Conservation (phyloP, 2,329 filamentous ascomycete genomes). For the Cordyceps farinosa region DNA sequence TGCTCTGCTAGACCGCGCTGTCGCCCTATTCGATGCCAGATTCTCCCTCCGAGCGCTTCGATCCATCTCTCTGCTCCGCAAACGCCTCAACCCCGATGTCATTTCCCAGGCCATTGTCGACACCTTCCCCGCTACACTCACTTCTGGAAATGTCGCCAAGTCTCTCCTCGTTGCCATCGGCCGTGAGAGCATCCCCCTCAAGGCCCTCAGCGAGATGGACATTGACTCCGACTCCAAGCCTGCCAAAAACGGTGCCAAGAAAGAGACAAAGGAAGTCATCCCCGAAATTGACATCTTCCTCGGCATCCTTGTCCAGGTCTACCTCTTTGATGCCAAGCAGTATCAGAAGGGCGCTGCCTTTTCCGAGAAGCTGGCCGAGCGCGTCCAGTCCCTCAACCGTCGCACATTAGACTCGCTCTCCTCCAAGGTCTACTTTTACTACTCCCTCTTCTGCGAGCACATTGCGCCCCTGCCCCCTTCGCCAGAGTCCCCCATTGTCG, state of each 20-base stretch:
- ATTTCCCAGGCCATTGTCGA: slow-evolving; percentile 77
- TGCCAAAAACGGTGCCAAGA: slow-evolving; percentile 56
- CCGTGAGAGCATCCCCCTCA: slow-evolving; percentile 62
- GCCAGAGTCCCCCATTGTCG: slow-evolving; percentile 79
- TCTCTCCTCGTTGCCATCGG: slow-evolving; percentile 68
- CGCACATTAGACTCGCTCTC: slow-evolving; percentile 90
- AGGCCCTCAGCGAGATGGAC: slow-evolving; percentile 65
- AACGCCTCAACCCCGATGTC: slow-evolving; percentile 79
- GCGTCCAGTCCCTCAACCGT: slow-evolving; percentile 84
- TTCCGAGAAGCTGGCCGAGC: slow-evolving; percentile 77
- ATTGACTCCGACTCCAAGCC: slow-evolving; percentile 60
- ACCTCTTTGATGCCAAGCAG: slow-evolving; percentile 81
- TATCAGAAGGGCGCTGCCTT: slow-evolving; percentile 78
- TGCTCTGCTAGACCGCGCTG: slow-evolving; percentile 83
- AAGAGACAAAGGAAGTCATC: slow-evolving; percentile 70
- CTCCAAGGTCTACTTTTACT: slow-evolving; percentile 97
- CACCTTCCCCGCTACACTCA: slow-evolving; percentile 62
- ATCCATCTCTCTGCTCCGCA: slow-evolving; percentile 93
- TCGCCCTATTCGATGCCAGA: slow-evolving; percentile 87
- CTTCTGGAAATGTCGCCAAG: slow-evolving; percentile 63
- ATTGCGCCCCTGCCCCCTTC: slow-evolving; percentile 83
- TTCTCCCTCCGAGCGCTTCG: slow-evolving; percentile 92
- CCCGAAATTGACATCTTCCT: slow-evolving; percentile 89
- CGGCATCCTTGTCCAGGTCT: slow-evolving; percentile 80
- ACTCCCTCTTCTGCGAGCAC: slow-evolving; percentile 91